phyloP scores from a whole-genome alignment of 2,329 filamentous ascomycete species.

The Amphichorda felina region DNA sequence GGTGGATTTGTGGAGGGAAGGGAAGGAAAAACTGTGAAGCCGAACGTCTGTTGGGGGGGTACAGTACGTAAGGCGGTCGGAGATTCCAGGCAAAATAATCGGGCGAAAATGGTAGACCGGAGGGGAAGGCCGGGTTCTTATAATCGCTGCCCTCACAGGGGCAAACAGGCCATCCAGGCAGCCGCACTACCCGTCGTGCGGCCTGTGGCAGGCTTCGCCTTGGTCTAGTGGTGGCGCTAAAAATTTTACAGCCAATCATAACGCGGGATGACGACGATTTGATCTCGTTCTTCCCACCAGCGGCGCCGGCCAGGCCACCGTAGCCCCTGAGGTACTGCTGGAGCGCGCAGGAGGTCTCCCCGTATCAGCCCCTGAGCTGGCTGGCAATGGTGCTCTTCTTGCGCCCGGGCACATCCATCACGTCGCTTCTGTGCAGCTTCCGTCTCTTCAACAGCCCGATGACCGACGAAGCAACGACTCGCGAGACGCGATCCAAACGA shows the following conservation, averaged over 20 bases:
- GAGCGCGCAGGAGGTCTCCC: not conserved
- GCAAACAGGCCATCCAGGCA: constrained; percentile 28
- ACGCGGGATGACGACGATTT: constrained; percentile 15
- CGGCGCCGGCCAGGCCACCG: constrained; percentile 16
- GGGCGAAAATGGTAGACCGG: constrained; percentile 19
- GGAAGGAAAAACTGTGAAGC: constrained; percentile 21
- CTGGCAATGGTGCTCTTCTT: too few species aligned
- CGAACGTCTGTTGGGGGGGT: constrained; percentile 29
- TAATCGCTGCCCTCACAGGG: constrained; percentile 34
- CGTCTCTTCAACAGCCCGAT: too few species aligned
- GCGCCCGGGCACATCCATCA: too few species aligned
- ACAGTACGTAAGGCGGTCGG: constrained; percentile 40
- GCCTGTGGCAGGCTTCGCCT: constrained; percentile 24
- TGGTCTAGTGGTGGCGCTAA: constrained; percentile 23
- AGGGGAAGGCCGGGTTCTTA: constrained; percentile 43
- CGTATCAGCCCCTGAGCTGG: not conserved
- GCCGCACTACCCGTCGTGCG: constrained; percentile 30
- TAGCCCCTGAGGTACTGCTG: constrained; percentile 25
- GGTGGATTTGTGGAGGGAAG: not conserved
- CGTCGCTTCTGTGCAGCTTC: too few species aligned
- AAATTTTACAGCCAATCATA: constrained; percentile 24
- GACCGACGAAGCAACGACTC: too few species aligned
- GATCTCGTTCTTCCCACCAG: constrained; percentile 23
- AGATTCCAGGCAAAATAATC: constrained; percentile 42
- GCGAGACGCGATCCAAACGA: too few species aligned